Base-by-base conservation (phyloP, 2,329 filamentous ascomycete species). In the Gyromitra esculenta region DNA sequence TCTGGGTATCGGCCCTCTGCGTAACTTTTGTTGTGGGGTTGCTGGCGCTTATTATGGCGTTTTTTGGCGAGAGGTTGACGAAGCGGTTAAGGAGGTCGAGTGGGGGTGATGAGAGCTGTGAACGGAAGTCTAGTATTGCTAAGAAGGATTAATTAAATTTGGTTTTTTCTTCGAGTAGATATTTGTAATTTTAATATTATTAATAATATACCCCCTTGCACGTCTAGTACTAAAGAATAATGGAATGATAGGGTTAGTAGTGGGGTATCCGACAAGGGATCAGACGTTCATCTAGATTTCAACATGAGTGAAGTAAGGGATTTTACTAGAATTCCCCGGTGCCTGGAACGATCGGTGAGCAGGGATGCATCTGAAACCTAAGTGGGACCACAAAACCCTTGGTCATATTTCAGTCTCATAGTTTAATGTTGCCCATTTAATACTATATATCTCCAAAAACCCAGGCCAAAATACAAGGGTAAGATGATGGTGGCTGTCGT, bases 1-100 rank as follows among this genome's bases (percentile, higher is more conserved):
- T 86, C 81, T 88, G 87, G 87, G 84, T 82, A 1, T 83, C 84
- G 0, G 85, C 86, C 1, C 71, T 88, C 9, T 86, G 86, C 0
- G 82, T 87, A 1, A 87, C 86, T 0, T 64, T 84, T 0, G 71
- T 83, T 1, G 83, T 86, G 35, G 83, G 87, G 59, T 59, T 80
- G 0, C 31, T 82, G 7, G 82, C 73, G 21, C 18, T 79, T 21
- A 41, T 52, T 25, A 70, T 77, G 67, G 78, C 77, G 4, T 79
- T 77, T 43, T 60, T 73, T 50, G 71, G 78, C 5, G 78, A 78
- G 13, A 45, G 25, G 5, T 75, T 78, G 13, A 45, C 41, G 25
- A 31, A 39, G 21, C 66, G 35, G n/a, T 9, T 66, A 67, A 64
- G 62, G 54, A 21, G 13, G 18, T 8, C 39, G 13, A 9, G 31